Conservation (phyloP, 1,139 yeast species). For the Kurtzmaniella natalensis region DNA sequence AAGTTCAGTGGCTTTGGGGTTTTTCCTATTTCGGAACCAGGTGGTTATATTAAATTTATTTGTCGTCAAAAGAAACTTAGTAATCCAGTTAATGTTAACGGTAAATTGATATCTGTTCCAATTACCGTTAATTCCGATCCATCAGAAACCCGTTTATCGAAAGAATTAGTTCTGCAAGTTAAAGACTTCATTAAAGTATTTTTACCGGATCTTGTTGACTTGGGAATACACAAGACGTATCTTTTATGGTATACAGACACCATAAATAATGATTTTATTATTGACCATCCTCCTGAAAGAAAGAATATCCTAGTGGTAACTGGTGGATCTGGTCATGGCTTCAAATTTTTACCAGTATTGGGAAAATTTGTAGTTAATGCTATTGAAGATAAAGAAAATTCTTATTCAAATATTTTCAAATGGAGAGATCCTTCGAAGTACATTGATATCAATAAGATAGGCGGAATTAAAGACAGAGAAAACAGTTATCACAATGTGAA, state of each 20-base stretch:
- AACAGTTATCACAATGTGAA: background rate
- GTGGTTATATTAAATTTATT: slow-evolving; percentile 10
- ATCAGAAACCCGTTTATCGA: slow-evolving; percentile 8
- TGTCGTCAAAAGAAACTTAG: slow-evolving; percentile 9
- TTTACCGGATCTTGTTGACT: slow-evolving; percentile 10
- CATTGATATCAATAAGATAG: slow-evolving; percentile 7
- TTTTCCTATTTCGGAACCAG: slow-evolving; percentile 7
- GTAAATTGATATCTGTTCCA: slow-evolving; percentile 8
- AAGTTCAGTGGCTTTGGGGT: slow-evolving; percentile 5
- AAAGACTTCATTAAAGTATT: slow-evolving; percentile 8
- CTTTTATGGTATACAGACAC: slow-evolving; percentile 41
- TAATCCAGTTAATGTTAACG: slow-evolving; percentile 9
- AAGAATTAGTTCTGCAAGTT: slow-evolving; percentile 5
- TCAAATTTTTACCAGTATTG: slow-evolving; percentile 30
- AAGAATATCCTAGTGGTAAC: slow-evolving; percentile 35
- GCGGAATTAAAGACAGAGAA: slow-evolving; percentile 1
- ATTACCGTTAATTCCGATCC: slow-evolving; percentile 5
- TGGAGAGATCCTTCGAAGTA: slow-evolving; percentile 27
- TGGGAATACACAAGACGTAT: slow-evolving; percentile 10
- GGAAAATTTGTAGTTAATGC: slow-evolving; percentile 28
- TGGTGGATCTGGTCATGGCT: slow-evolving; percentile 45
- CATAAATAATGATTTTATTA: slow-evolving; percentile 34
- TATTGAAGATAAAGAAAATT: slow-evolving; percentile 18
- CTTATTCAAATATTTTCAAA: slow-evolving; percentile 21
- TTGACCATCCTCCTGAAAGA: slow-evolving; percentile 34